Base-by-base conservation (phyloP, 23 red algal genomes). In the Chondrus crispus region DNA sequence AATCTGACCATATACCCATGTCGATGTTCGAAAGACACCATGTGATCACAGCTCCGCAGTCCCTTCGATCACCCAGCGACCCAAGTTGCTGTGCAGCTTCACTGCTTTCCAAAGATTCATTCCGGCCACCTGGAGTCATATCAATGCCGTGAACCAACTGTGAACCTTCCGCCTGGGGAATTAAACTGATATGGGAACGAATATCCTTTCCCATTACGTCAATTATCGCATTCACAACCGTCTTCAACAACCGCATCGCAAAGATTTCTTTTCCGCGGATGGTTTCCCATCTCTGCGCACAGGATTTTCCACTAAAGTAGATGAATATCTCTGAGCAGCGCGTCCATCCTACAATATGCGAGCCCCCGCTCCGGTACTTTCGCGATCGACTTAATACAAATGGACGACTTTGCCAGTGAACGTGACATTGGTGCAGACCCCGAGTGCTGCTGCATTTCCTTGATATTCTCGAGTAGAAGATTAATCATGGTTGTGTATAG, bases 361-460 rank as follows among this genome's bases (percentile, higher is more conserved):
- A 92, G 84, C 16, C 89, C 88, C 14, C 89, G 89, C 41, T 82
- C 84, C 18, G 89, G 40, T 3, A 92, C 89, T 63, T 92, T 92
- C 8, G 89, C 89, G 30, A 92, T 84, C 29, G 89, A 92, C 43
- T 92, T 92, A 46, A 92, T 84, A 30, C 76, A 92, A 41, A 92
- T 82, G 2, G 76, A 84, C 42, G 89, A 92, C 43, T 92, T 92
- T 24, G 89, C 89, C 38, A 92, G n/a, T 8, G 71, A 38, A 14
- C 26, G 36, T 8, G 35, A 41, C 71, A 45, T 47, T 22, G 26
- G 26, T 19, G 41, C 89, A 43, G 77, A 57, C 2, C 39, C 48
- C 35, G 45, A 83, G n/a, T n/a, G n/a, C 3, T 54, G 48, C 53
- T 90, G 87, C 62, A 75, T 81, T 22, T 50, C 62, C 38, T 77